Evolutionary conservation across 1,139 yeast genomes (phyloP).

Genomic region (Pichia sp.): DNA sequence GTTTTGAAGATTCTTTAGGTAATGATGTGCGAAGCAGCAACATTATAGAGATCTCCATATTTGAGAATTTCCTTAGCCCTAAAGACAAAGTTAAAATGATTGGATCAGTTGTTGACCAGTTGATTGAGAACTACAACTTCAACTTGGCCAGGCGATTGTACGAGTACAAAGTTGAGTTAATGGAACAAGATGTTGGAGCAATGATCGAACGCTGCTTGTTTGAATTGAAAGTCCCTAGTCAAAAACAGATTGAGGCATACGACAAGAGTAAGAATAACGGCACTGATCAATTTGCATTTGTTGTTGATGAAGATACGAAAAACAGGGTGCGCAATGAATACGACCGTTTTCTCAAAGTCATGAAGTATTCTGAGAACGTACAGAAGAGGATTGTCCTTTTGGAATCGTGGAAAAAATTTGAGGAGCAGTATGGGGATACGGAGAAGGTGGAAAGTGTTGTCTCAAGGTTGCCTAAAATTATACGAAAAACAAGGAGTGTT

Average conservation of each 20-base stretch:
- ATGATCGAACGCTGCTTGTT: slow-evolving; percentile 62
- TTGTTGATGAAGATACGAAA: slow-evolving; percentile 49
- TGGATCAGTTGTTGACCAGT: slow-evolving; percentile 53
- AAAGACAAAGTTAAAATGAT: slow-evolving; percentile 35
- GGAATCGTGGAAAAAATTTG: slow-evolving; percentile 67
- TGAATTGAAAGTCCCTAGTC: slow-evolving; percentile 64
- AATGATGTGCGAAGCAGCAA: slow-evolving; percentile 66
- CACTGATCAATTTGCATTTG: slow-evolving; percentile 35
- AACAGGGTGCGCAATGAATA: slow-evolving; percentile 53
- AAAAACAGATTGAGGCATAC: slow-evolving; percentile 43
- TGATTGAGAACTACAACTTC: slow-evolving; percentile 55
- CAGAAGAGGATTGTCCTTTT: slow-evolving; percentile 51
- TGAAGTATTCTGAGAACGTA: slow-evolving; percentile 31
- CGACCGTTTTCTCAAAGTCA: slow-evolving; percentile 47
- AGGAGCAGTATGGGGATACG: slow-evolving; percentile 54
- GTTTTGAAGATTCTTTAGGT: slow-evolving; percentile 64
- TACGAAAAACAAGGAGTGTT: slow-evolving; percentile 42
- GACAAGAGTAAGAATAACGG: slow-evolving; percentile 32
- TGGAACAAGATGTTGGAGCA: slow-evolving; percentile 27
- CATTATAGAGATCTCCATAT: slow-evolving; percentile 52
- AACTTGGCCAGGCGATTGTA: slow-evolving; percentile 53
- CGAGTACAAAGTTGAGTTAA: slow-evolving; percentile 38
- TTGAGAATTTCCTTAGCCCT: slow-evolving; percentile 30
- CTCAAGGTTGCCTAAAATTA: slow-evolving; percentile 53
- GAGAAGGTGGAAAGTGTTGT: slow-evolving; percentile 37